Evolutionary conservation across 441 rosid species (phyloP).

Genomic region (Populus tomentosa): DNA sequence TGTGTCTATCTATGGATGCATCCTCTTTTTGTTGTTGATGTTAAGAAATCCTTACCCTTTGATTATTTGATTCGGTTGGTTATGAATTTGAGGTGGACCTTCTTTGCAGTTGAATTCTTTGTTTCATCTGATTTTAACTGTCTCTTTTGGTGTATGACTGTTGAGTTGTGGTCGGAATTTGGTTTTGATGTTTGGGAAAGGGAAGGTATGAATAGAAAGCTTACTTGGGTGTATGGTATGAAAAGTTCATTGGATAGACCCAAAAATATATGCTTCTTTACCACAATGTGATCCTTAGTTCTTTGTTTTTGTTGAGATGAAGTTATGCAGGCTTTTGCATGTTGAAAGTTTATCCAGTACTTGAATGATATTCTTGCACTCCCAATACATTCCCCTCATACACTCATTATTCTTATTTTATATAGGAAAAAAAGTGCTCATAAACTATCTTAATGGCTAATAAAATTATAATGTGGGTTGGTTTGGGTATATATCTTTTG

Average conservation of each 20-base stretch:
- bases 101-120: not conserved
- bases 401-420: not conserved
- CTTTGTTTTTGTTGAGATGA: not conserved
- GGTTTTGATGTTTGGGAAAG: not conserved
- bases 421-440: not conserved
- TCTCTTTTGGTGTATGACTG: not conserved
- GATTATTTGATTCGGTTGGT: not conserved
- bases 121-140: conserved; percentile 1
- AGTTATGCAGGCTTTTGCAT: not conserved
- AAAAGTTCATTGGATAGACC: not conserved
- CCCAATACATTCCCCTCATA: too few species aligned
- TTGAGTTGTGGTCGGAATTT: not conserved
- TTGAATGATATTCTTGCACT: not conserved
- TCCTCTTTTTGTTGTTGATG: not conserved
- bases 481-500: not conserved
- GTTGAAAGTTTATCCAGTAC: not conserved
- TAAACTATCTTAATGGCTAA: not conserved
- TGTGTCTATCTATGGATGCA: not conserved
- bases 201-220: not conserved
- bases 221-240: not conserved
- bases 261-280: not conserved
- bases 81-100: not conserved
- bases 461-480: not conserved
- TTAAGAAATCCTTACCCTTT: not conserved
- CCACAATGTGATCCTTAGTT: not conserved